A percentile compares a stretch with the other conserved stretches of the same genome.
Conservation (phyloP, 2,329 filamentous ascomycete genomes). For the Colletotrichum musae region DNA sequence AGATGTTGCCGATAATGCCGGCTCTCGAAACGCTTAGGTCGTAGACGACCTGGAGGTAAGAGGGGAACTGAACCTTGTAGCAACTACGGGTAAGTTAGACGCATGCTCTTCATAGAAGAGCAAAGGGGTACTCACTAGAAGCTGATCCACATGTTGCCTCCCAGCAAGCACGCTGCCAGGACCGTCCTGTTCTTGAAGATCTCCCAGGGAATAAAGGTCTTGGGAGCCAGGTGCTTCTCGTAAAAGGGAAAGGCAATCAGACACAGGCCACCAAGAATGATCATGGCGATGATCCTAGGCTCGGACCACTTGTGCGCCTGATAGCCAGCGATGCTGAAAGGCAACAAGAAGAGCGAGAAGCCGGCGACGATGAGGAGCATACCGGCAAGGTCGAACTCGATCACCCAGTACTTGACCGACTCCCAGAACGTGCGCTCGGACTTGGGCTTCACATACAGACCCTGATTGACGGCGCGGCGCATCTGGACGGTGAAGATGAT, state of each 20-base stretch:
- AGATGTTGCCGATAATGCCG: constrained; percentile 51
- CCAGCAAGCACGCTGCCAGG: constrained; percentile 45
- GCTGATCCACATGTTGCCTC: constrained; percentile 46
- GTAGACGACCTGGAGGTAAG: constrained; percentile 56
- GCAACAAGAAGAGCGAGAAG: constrained; percentile 68
- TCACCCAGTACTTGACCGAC: constrained; percentile 42
- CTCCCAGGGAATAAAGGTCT: constrained; percentile 62
- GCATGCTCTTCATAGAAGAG: not conserved
- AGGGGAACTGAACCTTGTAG: constrained; percentile 58
- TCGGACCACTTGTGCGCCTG: constrained; percentile 58
- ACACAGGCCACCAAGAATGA: constrained; percentile 36
- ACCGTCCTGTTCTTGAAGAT: constrained; percentile 51
- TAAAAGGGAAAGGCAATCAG: constrained; percentile 40
- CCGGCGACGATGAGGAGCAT: constrained; percentile 64
- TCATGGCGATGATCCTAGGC: constrained; percentile 61
- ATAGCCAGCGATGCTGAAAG: constrained; percentile 66
- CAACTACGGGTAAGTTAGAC: constrained; percentile 26
- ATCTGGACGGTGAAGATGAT: constrained; percentile 38
- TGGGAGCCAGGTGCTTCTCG: constrained; percentile 63
- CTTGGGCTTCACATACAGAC: constrained; percentile 43
- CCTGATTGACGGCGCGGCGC: constrained; percentile 38
- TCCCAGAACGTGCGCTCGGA: constrained; percentile 29
- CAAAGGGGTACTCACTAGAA: constrained; percentile 42
- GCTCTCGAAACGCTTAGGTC: constrained; percentile 47
- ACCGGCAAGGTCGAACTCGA: constrained; percentile 56